Percentiles rank a stretch among this genome's conserved stretches.
These are phyloP conservation scores for Cercospora nicotianae DNA, from an alignment of 2,329 filamentous ascomycete genomes.

Conservation along the genomic window DNA sequence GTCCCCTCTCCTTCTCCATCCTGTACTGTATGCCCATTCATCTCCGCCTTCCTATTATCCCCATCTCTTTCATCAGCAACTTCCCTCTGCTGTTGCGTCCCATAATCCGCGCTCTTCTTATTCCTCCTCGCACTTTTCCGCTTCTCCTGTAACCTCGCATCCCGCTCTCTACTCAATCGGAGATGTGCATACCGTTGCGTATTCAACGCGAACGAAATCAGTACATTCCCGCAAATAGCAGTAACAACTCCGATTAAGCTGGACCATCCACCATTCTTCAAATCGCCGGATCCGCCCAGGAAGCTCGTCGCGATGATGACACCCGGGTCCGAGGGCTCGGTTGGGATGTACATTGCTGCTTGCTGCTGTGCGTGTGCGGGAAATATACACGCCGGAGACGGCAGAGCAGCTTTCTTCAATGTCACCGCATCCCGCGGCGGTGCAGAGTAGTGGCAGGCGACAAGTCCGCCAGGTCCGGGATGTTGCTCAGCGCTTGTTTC, in stretches of 20 bases:
- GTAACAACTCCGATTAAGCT: conserved; percentile 93
- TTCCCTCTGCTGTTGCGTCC: conserved; percentile 43
- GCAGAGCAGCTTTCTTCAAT: not conserved
- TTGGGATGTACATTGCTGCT: conserved; percentile 12
- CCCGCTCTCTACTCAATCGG: conserved; percentile 70
- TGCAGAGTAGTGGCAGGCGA: not conserved
- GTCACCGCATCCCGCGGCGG: not conserved
- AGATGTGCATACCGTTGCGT: conserved; percentile 96
- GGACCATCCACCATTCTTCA: conserved; percentile 63
- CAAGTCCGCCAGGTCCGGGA: not conserved
- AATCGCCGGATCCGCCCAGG: conserved; percentile 5
- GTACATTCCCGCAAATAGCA: conserved; percentile 85
- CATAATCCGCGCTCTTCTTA: conserved; percentile 51
- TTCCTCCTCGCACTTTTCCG: conserved; percentile 37
- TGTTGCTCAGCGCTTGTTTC: conserved; percentile 1
- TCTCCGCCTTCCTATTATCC: conserved; percentile 19
- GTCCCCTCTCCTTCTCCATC: conserved; percentile 38
- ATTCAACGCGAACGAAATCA: conserved; percentile 94
- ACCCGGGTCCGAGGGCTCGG: not conserved
- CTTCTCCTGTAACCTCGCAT: conserved; percentile 43
- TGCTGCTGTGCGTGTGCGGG: not conserved
- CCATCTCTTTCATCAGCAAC: conserved; percentile 38
- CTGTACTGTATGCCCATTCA: conserved; percentile 11
- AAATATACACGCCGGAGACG: conserved; percentile 4
- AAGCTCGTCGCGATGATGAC: conserved; percentile 6